These are phyloP conservation scores for Austroboletus niveus DNA, from an alignment of 1,284 basidiomycete species.

Conservation along the genomic window DNA sequence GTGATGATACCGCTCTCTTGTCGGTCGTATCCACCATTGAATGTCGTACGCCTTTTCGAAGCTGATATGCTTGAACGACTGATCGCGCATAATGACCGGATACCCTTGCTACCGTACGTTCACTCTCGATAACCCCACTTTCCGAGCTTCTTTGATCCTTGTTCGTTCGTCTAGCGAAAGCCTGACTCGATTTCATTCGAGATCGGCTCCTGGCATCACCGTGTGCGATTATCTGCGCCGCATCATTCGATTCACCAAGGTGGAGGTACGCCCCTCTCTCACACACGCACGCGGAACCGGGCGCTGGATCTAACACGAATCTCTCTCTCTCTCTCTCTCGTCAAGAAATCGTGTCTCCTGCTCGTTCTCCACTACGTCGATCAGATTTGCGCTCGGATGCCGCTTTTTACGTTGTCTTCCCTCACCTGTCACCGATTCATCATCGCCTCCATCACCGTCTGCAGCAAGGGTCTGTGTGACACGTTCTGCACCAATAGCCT, in stretches of 20 bases:
- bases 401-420: constrained; percentile 87
- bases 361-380: constrained; percentile 94
- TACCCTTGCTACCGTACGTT: constrained; percentile 78
- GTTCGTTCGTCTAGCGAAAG: constrained; percentile 54
- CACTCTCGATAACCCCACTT: constrained; percentile 7
- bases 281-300: too few relatives aligned
- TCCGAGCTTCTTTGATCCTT: constrained; percentile 20
- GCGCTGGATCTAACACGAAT: too few relatives aligned
- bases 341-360: constrained; percentile 86
- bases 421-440: constrained; percentile 95
- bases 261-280: constrained; percentile 64
- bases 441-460: constrained; percentile 84
- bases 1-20: constrained; percentile 39
- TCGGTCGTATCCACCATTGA: constrained; percentile 12
- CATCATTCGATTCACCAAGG: constrained; percentile 89
- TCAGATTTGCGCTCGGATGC: constrained; percentile 83
- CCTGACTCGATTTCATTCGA: constrained; percentile 91
- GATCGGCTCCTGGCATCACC: constrained; percentile 80
- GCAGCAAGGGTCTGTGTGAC: constrained; percentile 90
- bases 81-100: constrained; percentile 90
- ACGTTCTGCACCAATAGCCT: constrained; percentile 89
- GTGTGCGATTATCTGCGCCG: constrained; percentile 89
- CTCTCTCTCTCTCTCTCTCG: background rate
- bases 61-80: constrained; percentile 93
- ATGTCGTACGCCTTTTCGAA: constrained; percentile 33